Evolutionary conservation across 1,284 basidiomycete genomes (phyloP), one percentile per base, ranked within the genome.

Genomic region (Fomitopsis palustris): DNA sequence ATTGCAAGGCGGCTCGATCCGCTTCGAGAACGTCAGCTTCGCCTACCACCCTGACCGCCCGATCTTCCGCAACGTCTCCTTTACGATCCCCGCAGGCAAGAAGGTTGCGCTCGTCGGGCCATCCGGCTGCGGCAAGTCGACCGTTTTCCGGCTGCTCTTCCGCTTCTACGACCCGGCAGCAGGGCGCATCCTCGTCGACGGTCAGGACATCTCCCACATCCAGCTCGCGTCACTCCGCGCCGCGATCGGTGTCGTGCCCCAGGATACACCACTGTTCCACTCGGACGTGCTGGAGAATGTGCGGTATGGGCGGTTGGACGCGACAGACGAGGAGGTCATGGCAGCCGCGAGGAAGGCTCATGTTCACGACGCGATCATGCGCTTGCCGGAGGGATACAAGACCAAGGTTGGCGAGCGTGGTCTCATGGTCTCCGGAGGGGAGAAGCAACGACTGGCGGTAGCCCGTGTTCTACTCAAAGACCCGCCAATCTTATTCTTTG

Each of bases 261-360:
- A 99, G 74, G 97, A 99, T 69, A 99, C 96, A 19, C 95, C 96
- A 1, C 80, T 99, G 5, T 98, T 99, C 83, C 96, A 99, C 74
- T 90, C 91, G 17, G 89, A 98, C 70, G 90, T 99, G 55, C 79
- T 96, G 79, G 93, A 98, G 72, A 99, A 99, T 70, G 87, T 99
- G 54, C 82, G 95, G 7, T 99, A 99, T 71, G 96, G 96, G 0
- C 80, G 90, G n/a, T 75, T 98, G 29, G 85, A 88, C 59, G 96
- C 96, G 31, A 89, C 80, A 0, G 95, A 98, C 67, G 93, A 90
- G 54, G 90, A 98, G 70, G 96, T 98, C 21, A 80, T 83, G 57
- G 87, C 86, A 63, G 96, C 88, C 1, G 89, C 95, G 43, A 79
- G 78, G 70, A 90, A 91, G 74, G 97, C 96, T 37, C 93, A 93